These are phyloP conservation scores for Hyaloscypha variabilis DNA, from an alignment of 495 filamentous ascomycete species.

Conservation along the genomic window DNA sequence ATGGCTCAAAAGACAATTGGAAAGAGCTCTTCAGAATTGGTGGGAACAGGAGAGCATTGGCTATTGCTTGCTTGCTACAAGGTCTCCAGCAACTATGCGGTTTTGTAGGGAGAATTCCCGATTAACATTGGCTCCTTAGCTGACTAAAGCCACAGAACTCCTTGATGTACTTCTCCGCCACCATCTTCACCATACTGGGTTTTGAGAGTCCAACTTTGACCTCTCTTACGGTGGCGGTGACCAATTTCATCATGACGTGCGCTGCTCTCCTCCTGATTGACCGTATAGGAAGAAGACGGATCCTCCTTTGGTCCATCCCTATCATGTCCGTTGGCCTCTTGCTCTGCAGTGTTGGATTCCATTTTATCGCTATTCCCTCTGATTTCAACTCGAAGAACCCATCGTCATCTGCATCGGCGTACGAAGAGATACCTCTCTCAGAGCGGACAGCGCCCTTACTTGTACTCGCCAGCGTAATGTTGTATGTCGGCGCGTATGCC, in stretches of 20 bases:
- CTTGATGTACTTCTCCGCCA: conserved; percentile 95
- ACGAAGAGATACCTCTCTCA: conserved; percentile 44
- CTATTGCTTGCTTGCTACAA: conserved; percentile 84
- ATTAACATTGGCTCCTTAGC: background rate
- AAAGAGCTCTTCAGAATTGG: conserved; percentile 58
- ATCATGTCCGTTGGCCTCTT: conserved; percentile 77
- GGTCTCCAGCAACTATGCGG: conserved; percentile 89
- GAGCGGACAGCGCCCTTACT: conserved; percentile 27
- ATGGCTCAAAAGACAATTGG: conserved; percentile 46
- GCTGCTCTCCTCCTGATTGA: conserved; percentile 80
- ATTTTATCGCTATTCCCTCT: conserved; percentile 52
- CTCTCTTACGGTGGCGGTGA: conserved; percentile 77
- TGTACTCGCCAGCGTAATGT: conserved; percentile 72
- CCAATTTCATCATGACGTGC: conserved; percentile 82
- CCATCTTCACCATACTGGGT: conserved; percentile 79
- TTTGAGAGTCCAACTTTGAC: conserved; percentile 82
- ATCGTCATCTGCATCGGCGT: conserved; percentile 30
- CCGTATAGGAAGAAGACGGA: conserved; percentile 75
- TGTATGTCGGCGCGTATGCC: conserved; percentile 87
- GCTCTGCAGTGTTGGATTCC: conserved; percentile 68
- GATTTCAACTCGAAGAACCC: conserved; percentile 34
- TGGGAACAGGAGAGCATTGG: conserved; percentile 75
- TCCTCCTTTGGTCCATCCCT: conserved; percentile 82
- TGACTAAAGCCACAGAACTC: conserved; percentile 62
- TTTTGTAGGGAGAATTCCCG: conserved; percentile 60